Conservation (phyloP, 1,284 basidiomycete species). For the Ustilago bromivora region DNA sequence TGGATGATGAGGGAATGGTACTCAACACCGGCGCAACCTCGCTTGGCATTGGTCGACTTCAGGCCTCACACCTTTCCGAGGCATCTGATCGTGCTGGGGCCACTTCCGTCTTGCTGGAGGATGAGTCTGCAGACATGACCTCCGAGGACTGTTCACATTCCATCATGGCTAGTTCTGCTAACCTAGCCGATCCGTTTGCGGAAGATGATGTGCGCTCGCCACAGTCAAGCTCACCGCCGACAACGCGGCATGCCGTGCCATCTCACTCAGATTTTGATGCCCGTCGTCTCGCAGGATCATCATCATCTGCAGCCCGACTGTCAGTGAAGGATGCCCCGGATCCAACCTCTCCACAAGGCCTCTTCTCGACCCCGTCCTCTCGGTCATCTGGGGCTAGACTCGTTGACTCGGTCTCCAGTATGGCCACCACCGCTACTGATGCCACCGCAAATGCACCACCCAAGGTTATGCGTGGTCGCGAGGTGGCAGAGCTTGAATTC, state of each 20-base stretch:
- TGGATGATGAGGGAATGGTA: constrained; percentile 7
- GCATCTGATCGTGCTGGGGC: not conserved
- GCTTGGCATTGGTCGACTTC: constrained; percentile 43
- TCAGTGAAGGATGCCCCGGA: not conserved
- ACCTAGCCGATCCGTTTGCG: constrained; percentile 52
- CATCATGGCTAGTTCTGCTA: constrained; percentile 51
- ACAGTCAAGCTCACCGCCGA: not conserved
- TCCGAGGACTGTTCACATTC: constrained; percentile 20
- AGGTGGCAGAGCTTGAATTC: constrained; percentile 64
- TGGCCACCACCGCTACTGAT: constrained; percentile 33
- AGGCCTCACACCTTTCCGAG: constrained; percentile 7
- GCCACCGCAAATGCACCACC: constrained; percentile 24
- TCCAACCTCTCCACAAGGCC: not conserved
- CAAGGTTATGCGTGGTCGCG: constrained; percentile 34
- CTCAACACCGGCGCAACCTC: constrained; percentile 36
- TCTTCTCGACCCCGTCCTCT: constrained; percentile 12
- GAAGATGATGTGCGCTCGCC: constrained; percentile 9
- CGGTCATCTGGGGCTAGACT: constrained; percentile 15
- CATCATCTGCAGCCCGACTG: not conserved
- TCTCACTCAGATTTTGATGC: not conserved
- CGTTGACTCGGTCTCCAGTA: constrained; percentile 40
- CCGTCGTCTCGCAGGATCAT: not conserved
- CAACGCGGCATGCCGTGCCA: not conserved
- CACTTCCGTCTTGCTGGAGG: not conserved
- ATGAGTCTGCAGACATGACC: not conserved